Base-by-base conservation (phyloP, 2,329 filamentous ascomycete species). In the Cryphonectria naterciae region DNA sequence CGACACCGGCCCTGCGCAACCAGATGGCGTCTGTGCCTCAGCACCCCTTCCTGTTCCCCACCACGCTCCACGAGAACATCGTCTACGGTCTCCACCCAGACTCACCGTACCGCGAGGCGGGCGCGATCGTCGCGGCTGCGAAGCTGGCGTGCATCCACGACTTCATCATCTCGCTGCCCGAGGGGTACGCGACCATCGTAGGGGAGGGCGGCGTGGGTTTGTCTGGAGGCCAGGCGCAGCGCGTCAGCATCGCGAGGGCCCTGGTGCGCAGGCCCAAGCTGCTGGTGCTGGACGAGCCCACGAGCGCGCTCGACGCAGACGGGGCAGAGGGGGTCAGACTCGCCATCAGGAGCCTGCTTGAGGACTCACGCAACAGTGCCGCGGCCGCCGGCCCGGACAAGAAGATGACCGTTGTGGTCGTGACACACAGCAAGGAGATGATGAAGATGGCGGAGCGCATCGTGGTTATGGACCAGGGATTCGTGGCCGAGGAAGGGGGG, bases 281-380 rank as follows among this genome's bases (percentile, higher is more conserved):
- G 2, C 81, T 98, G 22, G 86, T 98, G 2, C 82, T 98, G 1
- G 95, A 98, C 76, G 95, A 98, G 81, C 93, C 94, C 0, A 98
- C 95, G 0, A 93, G 90, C 37, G 91, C 92, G 0, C 83, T 98
- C 0, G 95, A 98, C 76, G 85, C 86, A 0, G 87, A 91, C 74
- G 91, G 87, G 54, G 90, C 93, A 0, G 85, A 85, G 2, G 81
- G 86, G 1, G 86, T 98, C 4, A 84, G 92, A 17, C 81, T 86
- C 11, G 91, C 91, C 0, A 84, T 97, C 56, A 79, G 79, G 49
- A 77, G 77, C 0, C 80, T 96, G 1, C 82, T 91, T 17, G 72
- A 75, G 0, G 68, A 77, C 22, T 68, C 62, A 28, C 73, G 62
- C 25, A 68, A n/a, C 22, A 68, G 49, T 11, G 37, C 37, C 10